Evolutionary conservation across 2,329 filamentous ascomycete genomes (phyloP).

Genomic region (Zymoseptoria passerinii): DNA sequence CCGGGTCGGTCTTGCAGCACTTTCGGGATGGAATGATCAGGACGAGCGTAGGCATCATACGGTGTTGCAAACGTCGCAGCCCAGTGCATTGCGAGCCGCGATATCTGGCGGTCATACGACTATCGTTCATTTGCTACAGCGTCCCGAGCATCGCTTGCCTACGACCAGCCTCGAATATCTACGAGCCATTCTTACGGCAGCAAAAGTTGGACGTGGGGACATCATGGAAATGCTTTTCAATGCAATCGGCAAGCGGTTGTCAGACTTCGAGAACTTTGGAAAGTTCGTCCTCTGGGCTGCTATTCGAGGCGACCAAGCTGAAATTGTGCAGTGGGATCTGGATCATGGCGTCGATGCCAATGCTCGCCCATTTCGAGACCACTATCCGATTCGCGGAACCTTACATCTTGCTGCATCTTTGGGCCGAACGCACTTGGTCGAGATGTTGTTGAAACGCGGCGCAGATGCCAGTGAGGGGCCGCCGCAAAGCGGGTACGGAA

Average conservation of each 20-base stretch:
- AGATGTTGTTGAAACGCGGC: not conserved
- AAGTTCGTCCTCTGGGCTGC: constrained; percentile 2
- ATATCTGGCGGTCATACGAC: not conserved
- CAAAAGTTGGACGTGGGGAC: constrained; percentile 1
- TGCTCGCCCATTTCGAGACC: not conserved
- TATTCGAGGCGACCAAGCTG: not conserved
- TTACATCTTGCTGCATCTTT: not conserved
- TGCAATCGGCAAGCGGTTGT: not conserved
- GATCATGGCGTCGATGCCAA: not conserved
- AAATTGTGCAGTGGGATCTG: not conserved
- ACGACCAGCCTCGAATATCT: not conserved
- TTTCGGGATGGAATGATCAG: not conserved
- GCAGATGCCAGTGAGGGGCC: not conserved
- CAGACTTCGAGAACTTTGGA: not conserved
- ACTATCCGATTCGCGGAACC: not conserved
- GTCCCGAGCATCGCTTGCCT: not conserved
- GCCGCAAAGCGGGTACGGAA: not conserved
- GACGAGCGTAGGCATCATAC: too few species aligned
- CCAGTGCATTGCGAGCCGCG: constrained; percentile 1
- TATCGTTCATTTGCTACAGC: constrained; percentile 3
- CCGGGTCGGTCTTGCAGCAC: too few species aligned
- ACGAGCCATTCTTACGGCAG: not conserved
- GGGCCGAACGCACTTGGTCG: not conserved
- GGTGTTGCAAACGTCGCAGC: not conserved
- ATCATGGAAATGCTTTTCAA: constrained; percentile 1